These are phyloP conservation scores for Amylocystis lapponica DNA, from an alignment of 768 basidiomycete species.

Conservation along the genomic window DNA sequence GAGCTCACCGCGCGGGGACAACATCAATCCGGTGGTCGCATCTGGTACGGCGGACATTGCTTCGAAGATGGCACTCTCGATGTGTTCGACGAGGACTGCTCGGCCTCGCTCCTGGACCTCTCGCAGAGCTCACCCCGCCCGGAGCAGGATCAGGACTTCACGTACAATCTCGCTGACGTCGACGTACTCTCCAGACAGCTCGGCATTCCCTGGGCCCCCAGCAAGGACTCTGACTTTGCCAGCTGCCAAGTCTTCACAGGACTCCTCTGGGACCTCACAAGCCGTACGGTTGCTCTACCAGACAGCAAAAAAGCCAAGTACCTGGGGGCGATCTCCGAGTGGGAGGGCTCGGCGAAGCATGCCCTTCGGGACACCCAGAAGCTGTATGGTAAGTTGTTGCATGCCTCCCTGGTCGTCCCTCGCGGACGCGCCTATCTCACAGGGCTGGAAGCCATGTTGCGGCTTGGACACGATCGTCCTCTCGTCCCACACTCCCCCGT, in stretches of 20 bases:
- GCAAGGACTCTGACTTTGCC: slow-evolving; percentile 13
- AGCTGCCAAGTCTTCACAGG: slow-evolving; percentile 15
- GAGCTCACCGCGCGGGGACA: neutral
- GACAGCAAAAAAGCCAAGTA: slow-evolving; percentile 10
- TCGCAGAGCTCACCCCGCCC: slow-evolving; percentile 4
- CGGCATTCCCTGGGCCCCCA: slow-evolving; percentile 17
- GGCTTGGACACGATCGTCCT: too few species aligned
- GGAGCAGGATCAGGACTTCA: neutral
- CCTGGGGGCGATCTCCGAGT: slow-evolving; percentile 3
- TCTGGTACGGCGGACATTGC: slow-evolving; percentile 15
- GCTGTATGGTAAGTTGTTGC: too few species aligned
- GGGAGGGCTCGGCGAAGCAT: too few species aligned
- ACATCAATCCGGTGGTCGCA: slow-evolving; percentile 10
- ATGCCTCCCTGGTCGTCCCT: too few species aligned
- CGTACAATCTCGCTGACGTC: slow-evolving; percentile 21
- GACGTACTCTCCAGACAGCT: slow-evolving; percentile 11
- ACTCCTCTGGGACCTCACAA: slow-evolving; percentile 17
- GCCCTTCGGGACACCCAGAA: too few species aligned
- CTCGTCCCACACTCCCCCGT: too few species aligned
- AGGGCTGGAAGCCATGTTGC: too few species aligned
- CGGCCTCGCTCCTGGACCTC: slow-evolving; percentile 12
- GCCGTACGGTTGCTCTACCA: slow-evolving; percentile 3
- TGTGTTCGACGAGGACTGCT: slow-evolving; percentile 20
- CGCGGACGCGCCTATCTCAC: too few species aligned
- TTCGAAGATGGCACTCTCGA: slow-evolving; percentile 12